Conservation (phyloP, 169 alveolate genomes). For the Amoebophrya sp. region DNA sequence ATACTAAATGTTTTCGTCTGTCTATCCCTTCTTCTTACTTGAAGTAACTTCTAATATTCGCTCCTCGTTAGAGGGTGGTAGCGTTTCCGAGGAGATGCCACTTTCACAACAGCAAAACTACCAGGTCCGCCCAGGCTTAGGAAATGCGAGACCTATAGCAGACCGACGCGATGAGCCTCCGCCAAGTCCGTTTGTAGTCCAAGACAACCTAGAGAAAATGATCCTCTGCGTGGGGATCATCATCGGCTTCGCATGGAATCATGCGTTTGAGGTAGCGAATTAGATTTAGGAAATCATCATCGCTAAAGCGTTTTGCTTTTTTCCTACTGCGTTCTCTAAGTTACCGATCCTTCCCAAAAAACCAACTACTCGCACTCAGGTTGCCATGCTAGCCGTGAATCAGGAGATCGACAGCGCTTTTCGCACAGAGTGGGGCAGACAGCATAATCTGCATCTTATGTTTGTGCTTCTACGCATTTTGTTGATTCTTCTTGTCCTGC, state of each 20-base stretch:
- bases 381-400: background rate
- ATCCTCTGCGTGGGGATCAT: background rate
- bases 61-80: too few relatives aligned
- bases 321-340: too few relatives aligned
- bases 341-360: background rate
- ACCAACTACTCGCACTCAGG: too few relatives aligned
- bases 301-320: background rate
- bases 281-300: too few relatives aligned
- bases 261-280: background rate
- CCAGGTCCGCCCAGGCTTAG: too few relatives aligned
- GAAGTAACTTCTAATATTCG: too few relatives aligned
- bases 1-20: too few relatives aligned
- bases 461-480: background rate
- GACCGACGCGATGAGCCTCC: background rate
- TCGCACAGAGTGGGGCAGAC: background rate
- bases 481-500: background rate
- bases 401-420: background rate
- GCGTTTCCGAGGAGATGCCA: too few relatives aligned
- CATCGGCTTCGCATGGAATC: slow-evolving; percentile 9
- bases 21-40: too few relatives aligned
- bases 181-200: background rate
- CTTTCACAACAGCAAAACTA: too few relatives aligned
- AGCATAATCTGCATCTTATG: background rate
- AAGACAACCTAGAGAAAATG: background rate
- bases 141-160: too few relatives aligned